These are phyloP conservation scores for Phytophthora pluvialis DNA, from an alignment of 352 stramenopile genomes.

Conservation along the genomic window DNA sequence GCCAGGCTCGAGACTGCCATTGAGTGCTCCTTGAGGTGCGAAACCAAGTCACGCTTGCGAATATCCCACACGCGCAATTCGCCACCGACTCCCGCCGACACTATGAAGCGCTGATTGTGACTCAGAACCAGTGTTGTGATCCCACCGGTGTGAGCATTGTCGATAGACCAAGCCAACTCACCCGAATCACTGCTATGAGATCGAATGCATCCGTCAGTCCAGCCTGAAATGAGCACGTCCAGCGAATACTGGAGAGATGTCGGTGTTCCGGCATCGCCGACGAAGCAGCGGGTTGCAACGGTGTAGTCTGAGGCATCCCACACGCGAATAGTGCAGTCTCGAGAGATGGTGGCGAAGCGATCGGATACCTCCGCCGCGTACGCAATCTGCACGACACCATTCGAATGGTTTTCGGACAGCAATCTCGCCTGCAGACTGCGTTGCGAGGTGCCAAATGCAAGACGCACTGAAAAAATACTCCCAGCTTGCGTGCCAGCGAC, in stretches of 20 bases:
- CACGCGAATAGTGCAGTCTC: conserved; percentile 88
- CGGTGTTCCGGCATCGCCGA: conserved; percentile 66
- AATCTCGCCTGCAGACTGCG: conserved; percentile 28
- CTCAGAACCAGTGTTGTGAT: conserved; percentile 91
- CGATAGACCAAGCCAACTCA: conserved; percentile 88
- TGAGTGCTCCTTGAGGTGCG: conserved; percentile 93
- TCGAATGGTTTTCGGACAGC: conserved; percentile 82
- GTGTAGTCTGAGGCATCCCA: conserved; percentile 92
- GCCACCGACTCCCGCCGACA: conserved; percentile 80
- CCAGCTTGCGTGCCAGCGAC: conserved; percentile 82
- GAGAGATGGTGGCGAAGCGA: conserved; percentile 88
- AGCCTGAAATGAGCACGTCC: conserved; percentile 90
- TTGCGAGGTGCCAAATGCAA: conserved; percentile 54
- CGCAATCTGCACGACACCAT: conserved; percentile 73
- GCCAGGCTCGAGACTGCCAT: conserved; percentile 84
- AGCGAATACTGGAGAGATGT: conserved; percentile 87
- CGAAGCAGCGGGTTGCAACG: conserved; percentile 55
- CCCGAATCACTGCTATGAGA: conserved; percentile 88
- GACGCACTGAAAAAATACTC: conserved; percentile 72
- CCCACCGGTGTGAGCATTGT: conserved; percentile 89
- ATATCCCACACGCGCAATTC: conserved; percentile 95
- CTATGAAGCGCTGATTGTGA: conserved; percentile 91
- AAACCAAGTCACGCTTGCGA: conserved; percentile 89
- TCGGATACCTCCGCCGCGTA: conserved; percentile 86
- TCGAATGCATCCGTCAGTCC: conserved; percentile 90